phyloP scores from a whole-genome alignment of 2,329 filamentous ascomycete genomes.

The Keithomyces neogunnii region DNA sequence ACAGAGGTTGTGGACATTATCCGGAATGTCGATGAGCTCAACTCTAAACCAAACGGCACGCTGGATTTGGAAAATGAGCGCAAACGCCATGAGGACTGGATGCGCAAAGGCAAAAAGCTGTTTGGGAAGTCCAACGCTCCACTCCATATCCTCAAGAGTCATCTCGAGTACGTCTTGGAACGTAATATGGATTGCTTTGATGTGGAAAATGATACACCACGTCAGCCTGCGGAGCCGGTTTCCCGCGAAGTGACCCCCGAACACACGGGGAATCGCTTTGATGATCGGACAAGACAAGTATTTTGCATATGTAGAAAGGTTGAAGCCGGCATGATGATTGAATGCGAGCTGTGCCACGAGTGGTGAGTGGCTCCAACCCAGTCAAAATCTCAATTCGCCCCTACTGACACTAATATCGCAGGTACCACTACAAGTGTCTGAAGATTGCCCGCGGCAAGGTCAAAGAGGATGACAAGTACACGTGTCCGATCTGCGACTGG shows the following conservation, averaged over 20 bases:
- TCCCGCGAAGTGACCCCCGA: constrained; percentile 67
- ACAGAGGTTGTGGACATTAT: constrained; percentile 84
- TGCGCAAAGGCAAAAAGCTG: constrained; percentile 93
- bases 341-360: constrained; percentile 95
- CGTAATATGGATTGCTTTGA: constrained; percentile 91
- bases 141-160: constrained; percentile 86
- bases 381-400: background rate
- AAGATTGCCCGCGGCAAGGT: constrained; percentile 97
- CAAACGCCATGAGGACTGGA: constrained; percentile 96
- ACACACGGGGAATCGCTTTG: constrained; percentile 44
- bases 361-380: constrained; percentile 54
- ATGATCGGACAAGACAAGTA: constrained; percentile 65
- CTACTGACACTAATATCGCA: constrained; percentile 22
- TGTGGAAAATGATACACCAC: constrained; percentile 71
- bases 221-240: constrained; percentile 83
- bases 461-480: constrained; percentile 97
- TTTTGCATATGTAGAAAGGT: constrained; percentile 94
- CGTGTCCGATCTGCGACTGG: constrained; percentile 96
- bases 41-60: constrained; percentile 85
- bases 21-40: constrained; percentile 77
- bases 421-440: constrained; percentile 96
- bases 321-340: constrained; percentile 98
- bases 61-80: constrained; percentile 90
- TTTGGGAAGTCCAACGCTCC: constrained; percentile 98
- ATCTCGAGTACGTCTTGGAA: constrained; percentile 88